These are phyloP conservation scores for Sporormia fimetaria DNA, from an alignment of 495 filamentous ascomycete genomes.

Conservation along the genomic window DNA sequence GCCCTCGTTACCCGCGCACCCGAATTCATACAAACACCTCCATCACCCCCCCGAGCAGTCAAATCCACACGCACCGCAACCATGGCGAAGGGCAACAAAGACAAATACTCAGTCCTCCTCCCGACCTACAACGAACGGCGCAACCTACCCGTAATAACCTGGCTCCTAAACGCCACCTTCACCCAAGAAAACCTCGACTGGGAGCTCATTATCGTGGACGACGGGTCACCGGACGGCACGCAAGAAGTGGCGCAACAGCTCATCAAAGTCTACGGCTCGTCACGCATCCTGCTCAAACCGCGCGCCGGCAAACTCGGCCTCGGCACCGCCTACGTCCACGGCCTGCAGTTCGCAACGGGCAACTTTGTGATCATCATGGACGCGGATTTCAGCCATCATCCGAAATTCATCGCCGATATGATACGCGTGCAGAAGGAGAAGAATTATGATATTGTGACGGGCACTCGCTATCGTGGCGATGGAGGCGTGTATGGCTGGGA, in stretches of 20 bases:
- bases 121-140: constrained; percentile 97
- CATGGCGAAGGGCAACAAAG: constrained; percentile 37
- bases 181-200: constrained; percentile 88
- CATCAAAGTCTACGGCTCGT: constrained; percentile 61
- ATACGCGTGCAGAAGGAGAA: constrained; percentile 55
- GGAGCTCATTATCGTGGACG: constrained; percentile 96
- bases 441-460: constrained; percentile 91
- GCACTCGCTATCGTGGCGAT: constrained; percentile 80
- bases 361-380: constrained; percentile 99
- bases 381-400: constrained; percentile 97
- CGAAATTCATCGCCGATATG: constrained; percentile 90
- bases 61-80: no score
- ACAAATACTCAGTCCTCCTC: constrained; percentile 94
- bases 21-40: no score
- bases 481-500: constrained; percentile 98
- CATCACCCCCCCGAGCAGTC: no score
- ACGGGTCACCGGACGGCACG: constrained; percentile 92
- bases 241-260: constrained; percentile 83
- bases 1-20: no score
- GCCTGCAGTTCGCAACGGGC: constrained; percentile 72
- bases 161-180: constrained; percentile 85
- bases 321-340: constrained; percentile 94
- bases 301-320: constrained; percentile 91
- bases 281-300: constrained; percentile 70
- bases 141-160: constrained; percentile 91